Percentiles rank a stretch among this genome's conserved stretches.
phyloP scores from a whole-genome alignment of 441 rosid genomes.

The Pelargonium exstipulatum region DNA sequence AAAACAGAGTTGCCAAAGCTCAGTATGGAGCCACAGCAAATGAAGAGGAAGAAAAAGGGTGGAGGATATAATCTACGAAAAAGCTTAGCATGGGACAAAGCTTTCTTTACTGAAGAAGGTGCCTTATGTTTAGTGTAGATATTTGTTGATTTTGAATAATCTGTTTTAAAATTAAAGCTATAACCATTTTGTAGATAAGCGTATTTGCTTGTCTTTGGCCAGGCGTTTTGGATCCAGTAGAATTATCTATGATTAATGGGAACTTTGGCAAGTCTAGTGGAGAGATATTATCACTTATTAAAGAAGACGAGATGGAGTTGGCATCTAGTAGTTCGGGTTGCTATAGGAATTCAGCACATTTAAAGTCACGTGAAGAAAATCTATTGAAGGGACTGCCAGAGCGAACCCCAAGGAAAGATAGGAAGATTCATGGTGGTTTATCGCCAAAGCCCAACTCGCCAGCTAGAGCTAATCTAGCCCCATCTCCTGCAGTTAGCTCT shows the following conservation, averaged over 20 bases:
- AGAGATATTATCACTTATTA: constrained; percentile 42
- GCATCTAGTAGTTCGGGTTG: constrained; percentile 26
- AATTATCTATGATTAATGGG: constrained; percentile 66
- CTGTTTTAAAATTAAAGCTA: constrained; percentile 6
- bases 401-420: constrained; percentile 26
- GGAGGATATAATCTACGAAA: constrained; percentile 75
- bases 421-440: constrained; percentile 26
- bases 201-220: constrained; percentile 9
- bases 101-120: constrained; percentile 95
- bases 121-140: not conserved
- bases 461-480: constrained; percentile 27
- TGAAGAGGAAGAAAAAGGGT: constrained; percentile 87
- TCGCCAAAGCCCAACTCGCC: constrained; percentile 33
- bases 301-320: constrained; percentile 52
- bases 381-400: constrained; percentile 43
- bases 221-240: constrained; percentile 84
- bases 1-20: constrained; percentile 48
- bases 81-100: constrained; percentile 89
- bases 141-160: not conserved
- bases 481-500: constrained; percentile 48
- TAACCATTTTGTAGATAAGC: not conserved
- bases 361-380: constrained; percentile 42
- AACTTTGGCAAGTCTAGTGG: constrained; percentile 33
- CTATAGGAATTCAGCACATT: constrained; percentile 32
- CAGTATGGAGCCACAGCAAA: constrained; percentile 57